Conservation (phyloP, 257 asterid genomes). For the Coffea canephora region DNA sequence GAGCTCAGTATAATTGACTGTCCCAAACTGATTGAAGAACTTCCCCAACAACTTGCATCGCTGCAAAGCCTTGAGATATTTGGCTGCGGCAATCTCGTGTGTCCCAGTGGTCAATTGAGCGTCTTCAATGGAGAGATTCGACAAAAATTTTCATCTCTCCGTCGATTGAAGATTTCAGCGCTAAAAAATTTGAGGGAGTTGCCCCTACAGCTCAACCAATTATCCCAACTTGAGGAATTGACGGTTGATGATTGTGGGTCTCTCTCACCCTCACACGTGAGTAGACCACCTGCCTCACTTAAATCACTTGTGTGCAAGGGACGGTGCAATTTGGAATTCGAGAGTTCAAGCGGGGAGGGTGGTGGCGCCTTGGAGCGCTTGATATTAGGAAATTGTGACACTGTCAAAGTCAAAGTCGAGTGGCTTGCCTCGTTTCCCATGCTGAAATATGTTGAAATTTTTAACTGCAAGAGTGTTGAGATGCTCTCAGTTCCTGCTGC, state of each 20-base stretch:
- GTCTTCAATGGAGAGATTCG: neutral
- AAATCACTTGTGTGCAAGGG: too few relatives aligned
- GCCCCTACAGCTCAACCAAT: too few relatives aligned
- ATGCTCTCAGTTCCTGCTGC: neutral
- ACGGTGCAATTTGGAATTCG: too few relatives aligned
- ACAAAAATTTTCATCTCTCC: neutral
- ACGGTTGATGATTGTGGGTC: too few relatives aligned
- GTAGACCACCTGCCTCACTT: too few relatives aligned
- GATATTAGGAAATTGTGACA: neutral
- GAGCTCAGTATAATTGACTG: constrained; percentile 38
- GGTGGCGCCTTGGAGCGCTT: too few relatives aligned
- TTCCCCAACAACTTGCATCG: constrained; percentile 31
- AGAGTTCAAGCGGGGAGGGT: too few relatives aligned
- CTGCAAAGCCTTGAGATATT: constrained; percentile 31
- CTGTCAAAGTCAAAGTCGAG: neutral
- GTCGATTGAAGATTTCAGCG: neutral
- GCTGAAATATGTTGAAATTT: rapidly evolving
- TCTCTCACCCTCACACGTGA: too few relatives aligned
- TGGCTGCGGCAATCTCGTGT: constrained; percentile 28
- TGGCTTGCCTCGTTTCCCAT: neutral
- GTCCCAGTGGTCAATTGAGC: constrained; percentile 21
- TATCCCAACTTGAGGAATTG: constrained; percentile 1
- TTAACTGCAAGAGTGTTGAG: rapidly evolving
- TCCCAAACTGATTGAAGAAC: constrained; percentile 33
- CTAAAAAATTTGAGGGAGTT: neutral